Evolutionary conservation across 805 yeast species (phyloP).

Genomic region (Dipodascus geniculatus): DNA sequence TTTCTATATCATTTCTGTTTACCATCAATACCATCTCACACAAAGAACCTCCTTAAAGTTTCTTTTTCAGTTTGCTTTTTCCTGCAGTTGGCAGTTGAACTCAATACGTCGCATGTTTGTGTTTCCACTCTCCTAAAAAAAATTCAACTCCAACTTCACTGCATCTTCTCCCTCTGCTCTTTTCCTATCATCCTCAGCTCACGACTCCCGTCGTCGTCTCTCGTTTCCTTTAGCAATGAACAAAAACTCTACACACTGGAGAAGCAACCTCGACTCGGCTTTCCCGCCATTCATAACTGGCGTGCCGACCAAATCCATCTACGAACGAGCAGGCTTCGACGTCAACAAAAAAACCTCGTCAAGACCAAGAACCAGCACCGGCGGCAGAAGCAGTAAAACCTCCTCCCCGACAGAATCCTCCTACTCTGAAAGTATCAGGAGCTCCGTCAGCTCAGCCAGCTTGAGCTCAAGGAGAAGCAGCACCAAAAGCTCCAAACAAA

Average conservation of each 20-base stretch:
- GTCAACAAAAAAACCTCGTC: conserved; percentile 13
- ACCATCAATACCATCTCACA: too few species aligned
- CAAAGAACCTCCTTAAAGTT: too few species aligned
- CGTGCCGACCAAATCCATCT: conserved; percentile 24
- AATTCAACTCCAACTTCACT: not conserved
- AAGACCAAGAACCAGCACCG: not conserved
- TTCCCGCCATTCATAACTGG: conserved; percentile 31
- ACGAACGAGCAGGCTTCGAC: conserved; percentile 34
- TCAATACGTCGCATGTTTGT: not conserved
- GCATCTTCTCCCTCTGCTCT: not conserved
- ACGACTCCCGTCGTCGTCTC: too few species aligned
- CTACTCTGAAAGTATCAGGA: not conserved
- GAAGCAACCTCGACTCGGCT: conserved; percentile 25
- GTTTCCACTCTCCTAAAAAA: not conserved
- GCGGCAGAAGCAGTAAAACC: not conserved
- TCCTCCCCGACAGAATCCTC: not conserved
- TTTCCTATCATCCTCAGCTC: not conserved
- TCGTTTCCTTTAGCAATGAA: too few species aligned
- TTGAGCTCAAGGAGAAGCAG: not conserved
- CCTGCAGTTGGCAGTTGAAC: too few species aligned
- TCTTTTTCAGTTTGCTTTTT: too few species aligned
- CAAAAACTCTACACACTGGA: not conserved
- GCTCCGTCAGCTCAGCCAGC: not conserved
- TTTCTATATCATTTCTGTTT: too few species aligned
- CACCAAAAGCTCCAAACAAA: not conserved